phyloP scores from a whole-genome alignment of 2,329 filamentous ascomycete species.

The Colletotrichum karsti region DNA sequence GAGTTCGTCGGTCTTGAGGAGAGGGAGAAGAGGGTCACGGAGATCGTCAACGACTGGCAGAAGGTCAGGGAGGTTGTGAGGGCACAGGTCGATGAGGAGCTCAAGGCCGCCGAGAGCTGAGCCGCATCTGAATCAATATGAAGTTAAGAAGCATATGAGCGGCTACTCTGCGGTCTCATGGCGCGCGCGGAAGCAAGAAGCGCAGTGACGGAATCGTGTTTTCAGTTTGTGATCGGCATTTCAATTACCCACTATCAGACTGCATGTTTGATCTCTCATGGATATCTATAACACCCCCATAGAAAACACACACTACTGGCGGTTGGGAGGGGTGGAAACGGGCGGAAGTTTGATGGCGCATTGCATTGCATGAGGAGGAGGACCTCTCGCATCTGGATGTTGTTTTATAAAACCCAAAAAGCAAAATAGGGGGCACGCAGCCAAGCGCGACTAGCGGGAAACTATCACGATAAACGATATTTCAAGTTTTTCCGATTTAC shows the following conservation, averaged over 20 bases:
- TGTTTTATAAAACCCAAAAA: not conserved
- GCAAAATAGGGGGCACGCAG: not conserved
- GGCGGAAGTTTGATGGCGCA: not conserved
- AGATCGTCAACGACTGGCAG: conserved; percentile 77
- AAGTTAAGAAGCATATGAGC: not conserved
- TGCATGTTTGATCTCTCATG: not conserved
- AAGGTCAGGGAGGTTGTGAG: conserved; percentile 80
- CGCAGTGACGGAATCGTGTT: not conserved
- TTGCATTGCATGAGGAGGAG: conserved; percentile 1
- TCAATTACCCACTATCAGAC: not conserved
- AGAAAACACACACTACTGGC: not conserved
- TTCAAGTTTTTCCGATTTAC: not conserved
- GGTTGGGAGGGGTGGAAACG: not conserved
- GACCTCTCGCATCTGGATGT: not conserved
- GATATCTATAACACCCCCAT: not conserved
- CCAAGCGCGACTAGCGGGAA: not conserved
- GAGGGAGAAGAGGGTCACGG: conserved; percentile 77
- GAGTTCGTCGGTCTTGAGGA: conserved; percentile 85
- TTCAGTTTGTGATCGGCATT: not conserved
- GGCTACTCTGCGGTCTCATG: not conserved
- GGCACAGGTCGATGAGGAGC: conserved; percentile 74
- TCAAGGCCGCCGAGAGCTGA: conserved; percentile 39
- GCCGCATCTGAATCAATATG: not conserved
- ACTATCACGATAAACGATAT: not conserved
- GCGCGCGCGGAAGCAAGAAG: not conserved